Base-by-base conservation (phyloP, 148 eudicot genomes). In the Chenopodium suecicum region DNA sequence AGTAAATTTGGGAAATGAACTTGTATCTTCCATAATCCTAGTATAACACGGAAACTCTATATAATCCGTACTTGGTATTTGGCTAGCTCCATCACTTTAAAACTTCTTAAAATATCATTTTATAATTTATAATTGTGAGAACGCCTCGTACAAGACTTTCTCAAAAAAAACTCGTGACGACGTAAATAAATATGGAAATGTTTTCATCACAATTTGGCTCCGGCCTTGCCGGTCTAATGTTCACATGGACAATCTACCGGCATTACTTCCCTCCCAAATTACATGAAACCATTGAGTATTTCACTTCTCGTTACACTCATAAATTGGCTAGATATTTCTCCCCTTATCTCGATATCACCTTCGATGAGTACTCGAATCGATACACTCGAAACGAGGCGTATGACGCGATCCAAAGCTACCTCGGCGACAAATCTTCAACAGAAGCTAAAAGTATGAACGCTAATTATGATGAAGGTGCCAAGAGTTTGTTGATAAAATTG, bases 401-500 rank as follows among this genome's bases (percentile, higher is more conserved):
- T 77, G 48, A 23, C 1, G 52, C 84, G 63, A 90, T 90, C 17
- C 84, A 88, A 64, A 81, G 78, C 22, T 88, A 88, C 81, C 83
- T 90, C 0, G 69, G 85, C 20, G 76, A 74, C 11, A 85, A 80
- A 65, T 88, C 87, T 9, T 64, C 88, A 4, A 37, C 1, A 10
- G 84, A 82, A 32, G 92, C 90, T 8, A 79, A 50, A 77, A 75
- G 84, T 23, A 82, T 90, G 71, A 82, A 85, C 73, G 90, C 92
- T 4, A 77, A 89, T 41, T 71, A 83, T 67, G n/a, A 82, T 16
- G 78, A 31, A 58, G 85, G 83, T 44, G 65, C 82, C 12, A 74
- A 85, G 64, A 74, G 88, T 6, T 73, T 89, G 12, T 47, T 84
- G 4, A 83, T 89, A 10, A 87, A 88, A 44, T 79, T 89, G 82